Evolutionary conservation across 768 basidiomycete genomes (phyloP), one percentile per base, ranked within the genome.

Genomic region (Lanmaoa pseudosensibilis): DNA sequence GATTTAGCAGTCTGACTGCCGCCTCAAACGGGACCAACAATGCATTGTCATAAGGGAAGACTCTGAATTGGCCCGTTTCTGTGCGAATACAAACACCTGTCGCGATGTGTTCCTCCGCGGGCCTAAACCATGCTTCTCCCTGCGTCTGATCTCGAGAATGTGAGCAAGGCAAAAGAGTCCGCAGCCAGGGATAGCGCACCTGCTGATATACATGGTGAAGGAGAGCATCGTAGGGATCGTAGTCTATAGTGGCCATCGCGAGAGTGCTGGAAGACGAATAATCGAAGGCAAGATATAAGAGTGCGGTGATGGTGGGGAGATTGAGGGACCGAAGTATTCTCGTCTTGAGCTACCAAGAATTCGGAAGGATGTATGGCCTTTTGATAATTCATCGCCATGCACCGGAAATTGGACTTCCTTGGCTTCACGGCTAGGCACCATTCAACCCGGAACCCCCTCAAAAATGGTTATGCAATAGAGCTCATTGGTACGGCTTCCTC

Each of bases 81-180:
- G 88, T 82, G 59, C 90, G 80, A 41, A 91, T 73, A 65, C 87
- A 91, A 61, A 92, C 88, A 51, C 90, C 90, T 0, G 85, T 86
- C 44, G 87, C 82, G 40, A 90, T 75, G 59, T 84, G 85, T 69
- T 91, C 89, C 65, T 87, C 87, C 4, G 87, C 81, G 16, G 90
- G 88, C 69, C 90, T 90, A 72, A 91, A 91, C 90, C 90, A 92
- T 1, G 87, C 84, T 63, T 90, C 87, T 11, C 86, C 84, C 69
- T 90, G 87, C 0, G 90, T 91, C 87, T 90, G 77, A 53, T 38
- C 33, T 73, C 56, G 36, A 57, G 50, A 13, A 21, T 13, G 36
- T 58, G 52, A 56, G 60, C 36, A 19, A 40, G 30, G 48, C 19
- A 36, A 19, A 39, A 13, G 5, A 5, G 25, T 5, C 15, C 10